Percentiles rank a stretch among this genome's conserved stretches.
These are phyloP conservation scores for Spinacia oleracea DNA, from an alignment of 179 eudicot genomes.

Conservation along the genomic window DNA sequence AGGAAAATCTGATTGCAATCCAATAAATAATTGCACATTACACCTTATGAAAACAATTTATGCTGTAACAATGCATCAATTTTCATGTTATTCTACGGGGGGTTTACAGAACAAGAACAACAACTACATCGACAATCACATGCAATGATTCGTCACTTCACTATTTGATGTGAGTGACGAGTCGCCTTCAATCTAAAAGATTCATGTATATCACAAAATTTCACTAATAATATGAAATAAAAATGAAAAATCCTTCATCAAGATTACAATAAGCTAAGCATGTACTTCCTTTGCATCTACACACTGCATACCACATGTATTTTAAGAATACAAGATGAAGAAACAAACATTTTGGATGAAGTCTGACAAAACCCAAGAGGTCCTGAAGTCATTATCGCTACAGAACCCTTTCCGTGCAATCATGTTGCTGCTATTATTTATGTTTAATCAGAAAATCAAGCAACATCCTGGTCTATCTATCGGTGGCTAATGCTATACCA, in stretches of 20 bases:
- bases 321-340: too few relatives aligned
- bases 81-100: neutral
- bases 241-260: neutral
- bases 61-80: neutral
- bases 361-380: conserved; percentile 1
- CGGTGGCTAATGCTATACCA: neutral
- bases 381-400: neutral
- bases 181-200: neutral
- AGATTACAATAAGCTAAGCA: neutral
- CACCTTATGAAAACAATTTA: neutral
- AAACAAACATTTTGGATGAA: neutral
- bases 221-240: neutral
- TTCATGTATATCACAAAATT: neutral
- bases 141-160: conserved; percentile 2
- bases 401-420: neutral
- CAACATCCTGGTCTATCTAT: neutral
- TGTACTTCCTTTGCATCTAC: neutral
- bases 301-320: too few relatives aligned
- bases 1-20: neutral
- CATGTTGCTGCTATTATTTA: neutral
- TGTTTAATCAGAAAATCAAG: neutral
- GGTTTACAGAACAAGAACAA: neutral
- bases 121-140: neutral
- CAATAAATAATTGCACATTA: neutral
- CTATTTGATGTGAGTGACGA: neutral